A percentile compares a stretch with the other conserved stretches of the same genome.
Evolutionary conservation across 1,284 basidiomycete genomes (phyloP).

Genomic region (Porodaedalea pini): DNA sequence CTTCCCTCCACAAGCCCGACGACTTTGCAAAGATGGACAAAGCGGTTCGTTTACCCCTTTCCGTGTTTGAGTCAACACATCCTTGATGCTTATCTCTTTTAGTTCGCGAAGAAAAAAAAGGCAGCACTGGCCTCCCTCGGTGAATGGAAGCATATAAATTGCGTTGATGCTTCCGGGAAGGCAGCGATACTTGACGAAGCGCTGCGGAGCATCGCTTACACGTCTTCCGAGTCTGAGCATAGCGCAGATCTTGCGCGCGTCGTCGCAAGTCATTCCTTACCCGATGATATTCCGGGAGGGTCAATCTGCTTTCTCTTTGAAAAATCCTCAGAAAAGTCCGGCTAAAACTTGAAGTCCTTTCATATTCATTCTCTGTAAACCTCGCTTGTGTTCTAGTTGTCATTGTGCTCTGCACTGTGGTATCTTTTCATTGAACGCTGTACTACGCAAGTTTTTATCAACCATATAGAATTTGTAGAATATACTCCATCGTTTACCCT

Average conservation of each 20-base stretch:
- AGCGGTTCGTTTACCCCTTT: constrained; percentile 39
- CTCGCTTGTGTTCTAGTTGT: background rate
- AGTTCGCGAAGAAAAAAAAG: constrained; percentile 74
- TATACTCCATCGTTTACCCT: no score
- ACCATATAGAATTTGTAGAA: no score
- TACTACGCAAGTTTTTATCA: no score
- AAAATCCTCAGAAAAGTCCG: constrained; percentile 36
- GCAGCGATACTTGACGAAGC: constrained; percentile 51
- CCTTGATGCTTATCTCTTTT: constrained; percentile 14
- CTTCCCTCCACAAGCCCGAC: constrained; percentile 60
- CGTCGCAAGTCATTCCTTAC: background rate
- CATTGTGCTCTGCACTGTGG: background rate
- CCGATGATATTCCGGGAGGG: constrained; percentile 55
- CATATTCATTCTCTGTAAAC: background rate
- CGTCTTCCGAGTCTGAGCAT: background rate
- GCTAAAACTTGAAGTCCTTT: background rate
- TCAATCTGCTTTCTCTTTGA: constrained; percentile 72
- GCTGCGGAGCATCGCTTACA: constrained; percentile 4
- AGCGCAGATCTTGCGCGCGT: background rate
- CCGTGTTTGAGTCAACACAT: background rate
- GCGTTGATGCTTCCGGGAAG: constrained; percentile 44
- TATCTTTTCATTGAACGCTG: no score
- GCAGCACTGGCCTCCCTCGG: constrained; percentile 78
- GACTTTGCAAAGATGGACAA: constrained; percentile 49
- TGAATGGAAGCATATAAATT: constrained; percentile 87